Evolutionary conservation across 345 rosid genomes (phyloP), one percentile per base, ranked within the genome.

Genomic region (Cardamine occulta): DNA sequence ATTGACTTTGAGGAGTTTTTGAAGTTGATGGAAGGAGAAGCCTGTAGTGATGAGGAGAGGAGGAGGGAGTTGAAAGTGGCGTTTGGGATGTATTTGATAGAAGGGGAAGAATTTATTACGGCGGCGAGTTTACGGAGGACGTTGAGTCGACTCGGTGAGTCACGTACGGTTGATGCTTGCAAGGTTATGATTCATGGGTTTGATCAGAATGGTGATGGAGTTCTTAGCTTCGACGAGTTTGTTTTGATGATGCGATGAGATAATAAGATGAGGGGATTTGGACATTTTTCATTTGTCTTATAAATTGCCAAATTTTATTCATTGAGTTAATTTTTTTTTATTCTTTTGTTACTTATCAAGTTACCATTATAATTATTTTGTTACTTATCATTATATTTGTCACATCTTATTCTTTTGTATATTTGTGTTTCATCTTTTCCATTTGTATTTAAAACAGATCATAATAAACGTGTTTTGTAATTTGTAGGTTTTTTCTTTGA

Each of bases 171-270:
- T 21, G 81, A 84, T 7, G 86, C 86, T 7, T 88, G 96, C 53
- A 79, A 80, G 74, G 78, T 77, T 26, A 90, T 90, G 90, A 88
- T 90, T 57, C 55, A 80, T 18, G 66, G 79, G 29, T 90, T 87
- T 69, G 93, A 90, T 78, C 80, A 83, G n/a, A 74, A 88, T 11
- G 91, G 86, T 4, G 91, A 90, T 62, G 96, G 91, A 2, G 87
- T 87, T 55, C 86, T 90, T 45, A 80, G 77, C 82, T 90, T 88
- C 55, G 85, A 85, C 24, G 96, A 90, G 84, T 90, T 90, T 74
- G 54, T 80, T 23, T 15, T 82, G 21, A 90, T 88, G 96, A 90
- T 90, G 96, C 82, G 68, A 51, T 84, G 56, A 77, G 31, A 76
- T 31, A 21, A 8, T 1, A 2, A 29, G 2, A 44, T 63, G 56